Evolutionary conservation across 176 grass and related monocot genomes (phyloP).

Genomic region (Saccharum spontaneum): DNA sequence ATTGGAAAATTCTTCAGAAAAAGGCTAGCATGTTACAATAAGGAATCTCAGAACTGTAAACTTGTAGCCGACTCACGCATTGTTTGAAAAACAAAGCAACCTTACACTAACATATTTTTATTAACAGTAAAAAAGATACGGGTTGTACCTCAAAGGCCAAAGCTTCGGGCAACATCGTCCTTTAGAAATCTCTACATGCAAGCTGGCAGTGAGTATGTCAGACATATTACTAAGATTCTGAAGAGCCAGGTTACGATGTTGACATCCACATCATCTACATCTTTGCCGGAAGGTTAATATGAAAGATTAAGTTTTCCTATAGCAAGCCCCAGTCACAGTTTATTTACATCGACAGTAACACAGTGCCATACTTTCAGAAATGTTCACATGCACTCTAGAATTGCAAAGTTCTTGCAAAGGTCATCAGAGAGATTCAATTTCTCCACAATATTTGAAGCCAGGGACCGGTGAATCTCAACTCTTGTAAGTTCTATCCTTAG

Average conservation of each 20-base stretch:
- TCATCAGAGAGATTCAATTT: conserved; percentile 55
- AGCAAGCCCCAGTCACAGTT: neutral
- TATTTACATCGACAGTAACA: conserved; percentile 21
- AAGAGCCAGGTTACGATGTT: conserved; percentile 82
- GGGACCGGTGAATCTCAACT: conserved; percentile 89
- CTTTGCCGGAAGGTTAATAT: conserved; percentile 70
- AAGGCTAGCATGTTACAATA: conserved; percentile 1
- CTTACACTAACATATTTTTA: conserved; percentile 14
- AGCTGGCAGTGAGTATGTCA: conserved; percentile 82
- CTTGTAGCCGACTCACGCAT: neutral
- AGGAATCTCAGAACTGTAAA: neutral
- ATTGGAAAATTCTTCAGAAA: conserved; percentile 1
- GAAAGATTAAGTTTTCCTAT: neutral
- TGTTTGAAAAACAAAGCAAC: neutral
- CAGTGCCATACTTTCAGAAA: conserved; percentile 46
- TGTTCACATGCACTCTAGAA: conserved; percentile 67
- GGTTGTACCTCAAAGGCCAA: conserved; percentile 63
- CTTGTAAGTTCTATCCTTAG: conserved; percentile 64
- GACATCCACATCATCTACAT: conserved; percentile 60
- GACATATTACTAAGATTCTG: conserved; percentile 69
- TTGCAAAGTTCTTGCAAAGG: conserved; percentile 70
- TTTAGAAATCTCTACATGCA: conserved; percentile 79
- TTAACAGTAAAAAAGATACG: conserved; percentile 82
- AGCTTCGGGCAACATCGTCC: conserved; percentile 67
- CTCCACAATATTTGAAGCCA: conserved; percentile 66